Conservation (phyloP, 1,284 basidiomycete genomes). For the Malassezia restricta region DNA sequence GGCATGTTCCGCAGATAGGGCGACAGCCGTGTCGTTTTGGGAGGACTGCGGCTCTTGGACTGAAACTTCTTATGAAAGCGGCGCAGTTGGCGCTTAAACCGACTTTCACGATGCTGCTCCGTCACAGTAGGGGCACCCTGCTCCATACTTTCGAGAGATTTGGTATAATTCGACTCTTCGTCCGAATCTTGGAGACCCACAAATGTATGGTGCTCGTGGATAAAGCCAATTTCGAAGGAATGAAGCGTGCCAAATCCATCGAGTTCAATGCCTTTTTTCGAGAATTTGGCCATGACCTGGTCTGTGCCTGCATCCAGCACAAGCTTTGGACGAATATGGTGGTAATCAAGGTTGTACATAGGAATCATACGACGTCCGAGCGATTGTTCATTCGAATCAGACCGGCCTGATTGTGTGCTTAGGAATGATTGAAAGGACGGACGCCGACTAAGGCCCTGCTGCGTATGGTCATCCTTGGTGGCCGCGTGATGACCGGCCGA, state of each 20-base stretch:
- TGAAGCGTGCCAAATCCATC: constrained; percentile 46
- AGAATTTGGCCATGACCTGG: constrained; percentile 80
- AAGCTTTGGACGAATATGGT: constrained; percentile 81
- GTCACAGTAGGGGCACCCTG: neutral
- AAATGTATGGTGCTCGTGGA: neutral
- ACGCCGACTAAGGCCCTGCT: neutral
- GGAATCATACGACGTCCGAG: constrained; percentile 63
- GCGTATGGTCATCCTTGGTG: neutral
- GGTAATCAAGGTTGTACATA: constrained; percentile 80
- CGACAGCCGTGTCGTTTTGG: neutral
- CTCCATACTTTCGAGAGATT: neutral
- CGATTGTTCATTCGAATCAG: neutral
- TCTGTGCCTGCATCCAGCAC: constrained; percentile 88
- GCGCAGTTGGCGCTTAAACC: neutral
- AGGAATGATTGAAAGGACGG: constrained; percentile 14
- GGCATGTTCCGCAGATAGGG: neutral
- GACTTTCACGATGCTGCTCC: neutral
- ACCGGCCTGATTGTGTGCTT: constrained; percentile 23
- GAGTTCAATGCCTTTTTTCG: constrained; percentile 57
- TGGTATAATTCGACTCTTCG: neutral
- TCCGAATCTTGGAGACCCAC: neutral
- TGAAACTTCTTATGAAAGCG: neutral
- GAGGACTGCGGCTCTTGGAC: neutral
- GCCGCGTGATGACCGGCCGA: neutral
- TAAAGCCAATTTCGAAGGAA: constrained; percentile 25